Base-by-base conservation (phyloP, 2,329 filamentous ascomycete genomes). In the Aphanoascus verrucosus region DNA sequence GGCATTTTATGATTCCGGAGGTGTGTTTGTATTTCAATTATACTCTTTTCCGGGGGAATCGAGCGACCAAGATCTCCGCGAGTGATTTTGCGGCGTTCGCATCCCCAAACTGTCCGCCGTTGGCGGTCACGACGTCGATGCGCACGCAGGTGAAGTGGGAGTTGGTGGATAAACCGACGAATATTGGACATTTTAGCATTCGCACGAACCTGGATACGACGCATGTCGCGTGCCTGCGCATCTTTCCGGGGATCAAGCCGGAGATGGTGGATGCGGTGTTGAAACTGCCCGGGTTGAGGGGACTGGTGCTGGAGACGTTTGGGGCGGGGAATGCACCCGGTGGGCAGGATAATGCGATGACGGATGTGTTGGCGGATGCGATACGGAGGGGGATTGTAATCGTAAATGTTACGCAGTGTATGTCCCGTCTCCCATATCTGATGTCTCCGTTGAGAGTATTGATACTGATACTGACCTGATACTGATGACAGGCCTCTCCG, bases 21-120 rank as follows among this genome's bases (percentile, higher is more conserved):
- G 90, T 96, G 51, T 90, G 88, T 66, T 77, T 96, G 35, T 95
- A 94, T 74, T 96, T 96, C 76, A 88, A 93, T 69, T 86, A 94
- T 72, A 88, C 84, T 60, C 79, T 96, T 17, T 94, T 90, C 72
- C 82, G 90, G 23, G 90, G 90, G 14, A 95, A 94, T 69, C 77
- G 90, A 56, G 83, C 86, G 8, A 93, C 87, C 57, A 96, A 96
- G 69, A 82, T 94, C 32, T 90, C 88, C 12, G 86, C 89, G 5
- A 87, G 86, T 55, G 82, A 86, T 52, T 95, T 94, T 65, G 83
- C 87, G 54, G 90, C 88, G 5, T 96, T 96, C 67, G 85, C 83
- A 55, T 88, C 85, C 44, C 90, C 90, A n/a, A 96, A 95, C 67
- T 81, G 82, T 60, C 80, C 85, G 34, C 87, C 90, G 2, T 74